Evolutionary conservation across 768 basidiomycete genomes (phyloP), one percentile per base, ranked within the genome.

Genomic region (Saitozyma podzolica): DNA sequence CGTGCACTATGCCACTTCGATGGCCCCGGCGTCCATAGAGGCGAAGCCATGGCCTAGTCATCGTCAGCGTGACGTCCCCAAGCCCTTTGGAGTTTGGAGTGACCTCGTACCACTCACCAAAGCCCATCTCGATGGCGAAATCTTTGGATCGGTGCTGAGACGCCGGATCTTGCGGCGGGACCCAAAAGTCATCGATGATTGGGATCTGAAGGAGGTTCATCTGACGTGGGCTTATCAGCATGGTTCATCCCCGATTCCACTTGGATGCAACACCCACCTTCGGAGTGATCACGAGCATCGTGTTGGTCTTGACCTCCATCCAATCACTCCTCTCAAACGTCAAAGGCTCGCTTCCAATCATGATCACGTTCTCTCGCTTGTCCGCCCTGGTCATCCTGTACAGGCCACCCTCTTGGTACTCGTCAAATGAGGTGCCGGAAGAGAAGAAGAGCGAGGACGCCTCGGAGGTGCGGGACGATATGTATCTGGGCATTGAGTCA

Each of bases 301-400:
- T 88, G 78, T 99, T 97, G 11, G 92, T 95, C 77, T 89, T 89
- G 73, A 99, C 94, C 79, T 97, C 96, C 89, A 97, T 94, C 96
- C 96, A 99, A 78, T 99, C 96, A 55, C 92, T 91, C 84, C 93
- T 85, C 81, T 99, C 95, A 71, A 98, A 99, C 0, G 96, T 99
- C 50, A 99, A 81, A 0, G 96, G 96, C 70, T 98, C 95, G 68
- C 89, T 91, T 42, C 63, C 68, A 54, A 77, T 75, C 89, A 97
- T 89, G 70, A 99, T 92, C 69, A 97, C 96, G 69, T 92, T 91
- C 78, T 97, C 95, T 61, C 77, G 66, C 78, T 95, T 96, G 81
- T 97, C 94, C 40, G 88, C 86, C 80, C 96, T 97, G 6, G 88
- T 88, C 94, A 97, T 97, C 75, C 88, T 88, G 78, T 95, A 95